Evolutionary conservation across 495 filamentous ascomycete genomes (phyloP).

Genomic region (Penicillium atrosanguineum): DNA sequence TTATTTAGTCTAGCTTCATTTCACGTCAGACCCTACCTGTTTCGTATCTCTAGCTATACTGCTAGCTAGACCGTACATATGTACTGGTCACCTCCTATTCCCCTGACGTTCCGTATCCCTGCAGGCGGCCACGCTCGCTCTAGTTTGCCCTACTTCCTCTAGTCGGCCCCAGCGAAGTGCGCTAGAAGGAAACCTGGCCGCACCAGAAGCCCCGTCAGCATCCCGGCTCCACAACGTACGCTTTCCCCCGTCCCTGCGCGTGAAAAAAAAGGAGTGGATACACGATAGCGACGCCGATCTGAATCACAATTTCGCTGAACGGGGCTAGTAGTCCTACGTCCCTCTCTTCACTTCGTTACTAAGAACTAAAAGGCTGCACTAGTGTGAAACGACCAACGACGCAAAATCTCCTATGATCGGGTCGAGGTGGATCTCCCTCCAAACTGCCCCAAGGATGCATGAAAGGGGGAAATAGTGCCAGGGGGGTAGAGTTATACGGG

Average conservation of each 20-base stretch:
- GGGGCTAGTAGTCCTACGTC: not conserved
- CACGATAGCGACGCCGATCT: constrained; percentile 33
- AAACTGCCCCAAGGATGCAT: constrained; percentile 1
- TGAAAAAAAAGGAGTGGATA: constrained; percentile 26
- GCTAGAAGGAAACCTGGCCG: constrained; percentile 34
- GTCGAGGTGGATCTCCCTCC: constrained; percentile 5
- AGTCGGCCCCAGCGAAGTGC: constrained; percentile 29
- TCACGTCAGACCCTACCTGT: not conserved
- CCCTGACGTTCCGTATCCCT: not conserved
- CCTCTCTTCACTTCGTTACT: not conserved
- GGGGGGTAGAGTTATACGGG: not conserved
- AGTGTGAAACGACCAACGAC: constrained; percentile 20
- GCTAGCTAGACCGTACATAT: not conserved
- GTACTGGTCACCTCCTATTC: not conserved
- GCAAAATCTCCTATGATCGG: constrained; percentile 4
- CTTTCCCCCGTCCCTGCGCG: constrained; percentile 34
- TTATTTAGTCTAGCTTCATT: not conserved
- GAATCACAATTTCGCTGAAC: constrained; percentile 19
- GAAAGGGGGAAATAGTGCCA: constrained; percentile 9
- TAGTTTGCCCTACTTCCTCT: constrained; percentile 16
- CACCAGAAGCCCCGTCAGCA: constrained; percentile 39
- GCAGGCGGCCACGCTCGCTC: constrained; percentile 8
- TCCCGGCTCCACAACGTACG: constrained; percentile 37
- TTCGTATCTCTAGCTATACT: not conserved
- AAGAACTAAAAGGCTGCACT: not conserved